A percentile compares a stretch with the other conserved stretches of the same genome.
phyloP scores from a whole-genome alignment of 2,329 filamentous ascomycete species.

The Aspergillus niger region DNA sequence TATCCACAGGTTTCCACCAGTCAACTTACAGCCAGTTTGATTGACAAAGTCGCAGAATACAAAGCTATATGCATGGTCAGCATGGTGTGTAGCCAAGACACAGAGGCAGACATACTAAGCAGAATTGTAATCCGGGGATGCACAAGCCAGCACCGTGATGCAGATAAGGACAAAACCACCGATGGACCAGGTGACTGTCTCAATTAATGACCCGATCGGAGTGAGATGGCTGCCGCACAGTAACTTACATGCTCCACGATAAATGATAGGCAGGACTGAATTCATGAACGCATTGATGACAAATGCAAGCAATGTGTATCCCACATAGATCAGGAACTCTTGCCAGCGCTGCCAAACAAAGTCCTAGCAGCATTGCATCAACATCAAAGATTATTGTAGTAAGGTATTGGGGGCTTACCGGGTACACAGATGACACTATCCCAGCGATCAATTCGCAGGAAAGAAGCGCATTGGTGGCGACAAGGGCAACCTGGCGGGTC shows the following conservation, averaged over 20 bases:
- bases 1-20: background rate
- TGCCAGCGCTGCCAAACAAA: slow-evolving; percentile 66
- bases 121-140: slow-evolving; percentile 65
- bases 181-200: slow-evolving; percentile 65
- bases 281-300: slow-evolving; percentile 67
- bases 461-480: slow-evolving; percentile 67
- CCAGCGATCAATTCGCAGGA: slow-evolving; percentile 68
- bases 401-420: slow-evolving; percentile 29
- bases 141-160: slow-evolving; percentile 67
- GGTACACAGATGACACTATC: slow-evolving; percentile 62
- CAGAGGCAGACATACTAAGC: slow-evolving; percentile 53
- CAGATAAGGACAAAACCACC: slow-evolving; percentile 68
- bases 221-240: background rate
- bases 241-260: slow-evolving; percentile 59
- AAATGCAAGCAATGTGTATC: slow-evolving; percentile 61
- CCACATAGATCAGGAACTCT: slow-evolving; percentile 71
- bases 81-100: background rate
- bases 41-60: slow-evolving; percentile 70
- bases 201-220: slow-evolving; percentile 7
- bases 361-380: slow-evolving; percentile 17
- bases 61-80: slow-evolving; percentile 26
- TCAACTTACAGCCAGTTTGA: slow-evolving; percentile 56
- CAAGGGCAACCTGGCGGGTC: slow-evolving; percentile 52
- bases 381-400: background rate
- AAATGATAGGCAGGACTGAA: slow-evolving; percentile 63